Base-by-base conservation (phyloP, 805 yeast genomes). In the Saccharomycopsis amapae region DNA sequence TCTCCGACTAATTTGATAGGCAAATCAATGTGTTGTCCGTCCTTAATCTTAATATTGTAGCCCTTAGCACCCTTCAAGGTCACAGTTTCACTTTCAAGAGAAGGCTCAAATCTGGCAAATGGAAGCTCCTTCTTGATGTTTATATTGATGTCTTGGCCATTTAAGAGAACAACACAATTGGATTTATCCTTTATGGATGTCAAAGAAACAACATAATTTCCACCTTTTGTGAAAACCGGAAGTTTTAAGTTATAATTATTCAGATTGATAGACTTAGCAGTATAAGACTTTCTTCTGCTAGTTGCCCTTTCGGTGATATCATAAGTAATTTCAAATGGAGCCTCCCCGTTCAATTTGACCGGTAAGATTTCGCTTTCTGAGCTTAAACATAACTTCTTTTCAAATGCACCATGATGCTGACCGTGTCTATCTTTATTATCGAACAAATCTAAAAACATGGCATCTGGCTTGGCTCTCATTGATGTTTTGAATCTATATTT, bases 291-390 rank as follows among this genome's bases (percentile, higher is more conserved):
- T 52, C 77, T 66, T 50, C 72, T 70, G 49, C 71, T 70, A 1
- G 79, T 72, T 5, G 65, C 62, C 2, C 71, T 74, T 44, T 81
- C 81, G 17, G 82, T 61, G 19, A 90, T 65, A 44, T 79, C 84
- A 62, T 88, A 89, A 19, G 68, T 69, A 44, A 93, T 68, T 2
- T 73, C 66, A 54, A 82, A 86, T 3, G 97, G 97, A 0, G 83
- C 75, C 53, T 79, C 79, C 12, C 99, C 99, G 40, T 75, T 78
- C 19, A 93, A 72, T 7, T 61, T 58, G 3, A 90, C 69, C 0
- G 81, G 79, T 22, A 48, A 32, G 3, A 84, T 62, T 2, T 57
- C 54, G 44, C 69, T 67, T 3, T 56, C 56, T 18, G 71, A 71
- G 5, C 76, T 76, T 3, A 76, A 59, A 55, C 83, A 78, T 49